phyloP scores from a whole-genome alignment of 202 grass and related monocot species.

The Saccharum hybrid region DNA sequence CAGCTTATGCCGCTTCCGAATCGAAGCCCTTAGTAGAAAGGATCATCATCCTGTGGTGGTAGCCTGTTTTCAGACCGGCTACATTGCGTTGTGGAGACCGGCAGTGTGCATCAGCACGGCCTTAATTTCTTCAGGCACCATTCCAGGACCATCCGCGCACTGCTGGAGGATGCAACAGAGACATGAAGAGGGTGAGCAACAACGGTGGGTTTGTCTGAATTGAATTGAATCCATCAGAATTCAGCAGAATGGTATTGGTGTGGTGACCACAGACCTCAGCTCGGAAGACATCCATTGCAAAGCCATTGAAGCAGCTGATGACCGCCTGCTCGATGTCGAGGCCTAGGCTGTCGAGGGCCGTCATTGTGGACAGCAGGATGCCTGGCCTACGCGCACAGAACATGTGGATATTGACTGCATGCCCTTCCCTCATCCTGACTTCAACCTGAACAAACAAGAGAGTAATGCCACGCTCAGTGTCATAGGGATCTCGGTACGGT shows the following conservation, averaged over 20 bases:
- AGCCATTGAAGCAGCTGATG: slow-evolving; percentile 73
- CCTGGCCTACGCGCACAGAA: slow-evolving; percentile 60
- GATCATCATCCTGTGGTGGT: not conserved
- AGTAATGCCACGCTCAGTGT: not conserved
- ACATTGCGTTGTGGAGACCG: slow-evolving; percentile 68
- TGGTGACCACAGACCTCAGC: slow-evolving; percentile 55
- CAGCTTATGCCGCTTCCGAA: slow-evolving; percentile 1
- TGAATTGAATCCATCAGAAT: slow-evolving; percentile 16
- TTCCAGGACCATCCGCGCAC: slow-evolving; percentile 65
- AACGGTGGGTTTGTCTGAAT: slow-evolving; percentile 1
- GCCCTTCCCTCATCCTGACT: slow-evolving; percentile 66
- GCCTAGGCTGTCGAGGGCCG: slow-evolving; percentile 61
- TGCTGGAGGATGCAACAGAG: slow-evolving; percentile 54
- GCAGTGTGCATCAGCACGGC: slow-evolving; percentile 82
- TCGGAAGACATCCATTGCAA: slow-evolving; percentile 69
- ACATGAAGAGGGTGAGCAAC: slow-evolving; percentile 16
- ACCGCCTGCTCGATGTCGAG: slow-evolving; percentile 69
- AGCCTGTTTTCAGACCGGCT: slow-evolving; percentile 16
- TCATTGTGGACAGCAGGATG: slow-evolving; percentile 62
- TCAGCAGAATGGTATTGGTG: not conserved
- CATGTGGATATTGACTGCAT: slow-evolving; percentile 75
- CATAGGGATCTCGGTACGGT: not conserved
- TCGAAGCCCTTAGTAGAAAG: not conserved
- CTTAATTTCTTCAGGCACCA: slow-evolving; percentile 90
- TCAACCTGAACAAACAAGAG: slow-evolving; percentile 55